Conservation (phyloP, 202 grass and related monocot genomes). For the Dendrocalamus latiflorus region DNA sequence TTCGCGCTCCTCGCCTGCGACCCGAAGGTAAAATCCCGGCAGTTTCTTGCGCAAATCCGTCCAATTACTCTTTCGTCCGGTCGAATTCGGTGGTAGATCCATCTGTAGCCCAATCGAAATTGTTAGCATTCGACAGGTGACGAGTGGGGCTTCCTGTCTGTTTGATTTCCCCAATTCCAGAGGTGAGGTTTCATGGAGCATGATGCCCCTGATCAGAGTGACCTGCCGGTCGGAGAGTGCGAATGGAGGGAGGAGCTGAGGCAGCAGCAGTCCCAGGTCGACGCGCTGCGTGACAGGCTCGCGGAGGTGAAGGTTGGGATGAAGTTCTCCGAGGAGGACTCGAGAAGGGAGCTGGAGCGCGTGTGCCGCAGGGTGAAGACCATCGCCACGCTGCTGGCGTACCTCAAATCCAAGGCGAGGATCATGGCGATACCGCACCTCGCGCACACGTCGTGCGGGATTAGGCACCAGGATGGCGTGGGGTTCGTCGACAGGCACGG, state of each 20-base stretch:
- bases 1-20: no score
- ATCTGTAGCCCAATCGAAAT: background rate
- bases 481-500: no score
- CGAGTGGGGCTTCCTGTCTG: background rate
- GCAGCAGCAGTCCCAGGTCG: slow-evolving; percentile 57
- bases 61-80: background rate
- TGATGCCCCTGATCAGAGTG: background rate
- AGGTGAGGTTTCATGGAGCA: slow-evolving; percentile 49
- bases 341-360: no score
- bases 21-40: no score
- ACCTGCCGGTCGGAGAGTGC: background rate
- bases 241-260: slow-evolving; percentile 60
- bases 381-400: no score
- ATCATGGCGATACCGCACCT: no score
- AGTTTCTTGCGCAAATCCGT: slow-evolving; percentile 5
- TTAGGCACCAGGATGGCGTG: no score
- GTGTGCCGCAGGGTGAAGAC: no score
- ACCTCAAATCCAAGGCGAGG: no score
- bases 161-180: background rate
- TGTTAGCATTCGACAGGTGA: background rate
- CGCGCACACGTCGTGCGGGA: no score
- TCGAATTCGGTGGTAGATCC: slow-evolving; percentile 26
- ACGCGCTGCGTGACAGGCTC: slow-evolving; percentile 48
- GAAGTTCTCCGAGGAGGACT: no score
- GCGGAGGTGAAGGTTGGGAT: slow-evolving; percentile 44